A percentile compares a stretch with the other conserved stretches of the same genome.
These are phyloP conservation scores for Teunomyces tritomae DNA, from an alignment of 805 yeast species.

Conservation along the genomic window DNA sequence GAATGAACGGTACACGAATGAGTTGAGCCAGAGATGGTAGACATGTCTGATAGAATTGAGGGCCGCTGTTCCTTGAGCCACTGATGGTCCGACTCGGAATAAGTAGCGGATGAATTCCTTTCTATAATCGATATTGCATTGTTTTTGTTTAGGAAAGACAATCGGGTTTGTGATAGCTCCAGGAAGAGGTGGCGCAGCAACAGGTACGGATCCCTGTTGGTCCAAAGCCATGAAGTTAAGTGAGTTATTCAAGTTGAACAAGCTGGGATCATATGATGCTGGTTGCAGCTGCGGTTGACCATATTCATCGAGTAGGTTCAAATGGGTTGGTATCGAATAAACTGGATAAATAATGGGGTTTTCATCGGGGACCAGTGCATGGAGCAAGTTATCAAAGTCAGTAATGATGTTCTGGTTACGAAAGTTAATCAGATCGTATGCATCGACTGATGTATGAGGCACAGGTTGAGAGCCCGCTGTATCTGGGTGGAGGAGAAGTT, in stretches of 20 bases:
- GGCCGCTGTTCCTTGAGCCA: constrained; percentile 23
- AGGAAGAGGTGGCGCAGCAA: not conserved
- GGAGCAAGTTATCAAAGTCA: constrained; percentile 33
- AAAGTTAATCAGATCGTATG: not conserved
- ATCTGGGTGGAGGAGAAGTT: not conserved
- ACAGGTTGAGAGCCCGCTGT: not conserved
- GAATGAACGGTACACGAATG: constrained; percentile 26
- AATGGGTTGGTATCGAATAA: constrained; percentile 20
- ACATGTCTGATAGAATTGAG: constrained; percentile 27
- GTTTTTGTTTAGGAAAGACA: not conserved
- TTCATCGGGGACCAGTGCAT: constrained; percentile 18
- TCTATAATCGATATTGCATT: not conserved
- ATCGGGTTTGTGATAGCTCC: not conserved
- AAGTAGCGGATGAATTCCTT: not conserved
- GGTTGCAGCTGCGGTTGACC: not conserved
- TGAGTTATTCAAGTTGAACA: not conserved
- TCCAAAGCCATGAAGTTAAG: not conserved
- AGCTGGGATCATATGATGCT: not conserved
- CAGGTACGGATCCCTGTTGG: not conserved
- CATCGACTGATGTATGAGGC: not conserved
- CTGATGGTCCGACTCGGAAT: not conserved
- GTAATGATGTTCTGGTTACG: constrained; percentile 14
- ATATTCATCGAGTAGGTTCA: not conserved
- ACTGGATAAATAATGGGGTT: constrained; percentile 38
- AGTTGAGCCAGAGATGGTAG: constrained; percentile 33